These are phyloP conservation scores for Tausonia pullulans DNA, from an alignment of 1,284 basidiomycete species.

Conservation along the genomic window DNA sequence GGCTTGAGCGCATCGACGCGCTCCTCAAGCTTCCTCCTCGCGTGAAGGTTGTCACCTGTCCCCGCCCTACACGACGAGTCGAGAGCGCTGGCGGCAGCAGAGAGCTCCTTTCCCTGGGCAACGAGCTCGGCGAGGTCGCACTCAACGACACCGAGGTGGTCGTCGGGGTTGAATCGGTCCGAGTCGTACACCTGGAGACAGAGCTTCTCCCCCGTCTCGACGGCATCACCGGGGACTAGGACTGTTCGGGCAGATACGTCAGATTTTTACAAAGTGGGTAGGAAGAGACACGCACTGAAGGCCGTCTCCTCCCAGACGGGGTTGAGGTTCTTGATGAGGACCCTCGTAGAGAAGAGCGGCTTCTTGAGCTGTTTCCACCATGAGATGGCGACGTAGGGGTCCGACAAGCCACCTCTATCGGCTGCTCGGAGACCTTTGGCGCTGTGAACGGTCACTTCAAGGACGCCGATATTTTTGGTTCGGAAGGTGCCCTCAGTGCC, in stretches of 20 bases:
- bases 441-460: conserved; percentile 31
- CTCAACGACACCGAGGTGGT: conserved; percentile 34
- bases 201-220: conserved; percentile 32
- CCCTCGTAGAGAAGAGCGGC: conserved; percentile 32
- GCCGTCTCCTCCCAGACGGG: conserved; percentile 35
- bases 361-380: conserved; percentile 31
- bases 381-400: conserved; percentile 33
- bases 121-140: conserved; percentile 34
- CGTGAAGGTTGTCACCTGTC: conserved; percentile 17
- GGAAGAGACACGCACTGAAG: conserved; percentile 23
- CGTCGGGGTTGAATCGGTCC: conserved; percentile 38
- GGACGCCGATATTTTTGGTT: conserved; percentile 30
- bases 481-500: conserved; percentile 29
- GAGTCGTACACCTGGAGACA: conserved; percentile 32
- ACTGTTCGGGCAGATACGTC: conserved; percentile 21
- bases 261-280: too few relatives aligned
- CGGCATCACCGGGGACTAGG: conserved; percentile 28
- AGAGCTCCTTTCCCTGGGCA: conserved; percentile 11
- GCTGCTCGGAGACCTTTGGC: conserved; percentile 29
- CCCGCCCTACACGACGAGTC: neutral
- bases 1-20: conserved; percentile 25
- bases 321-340: conserved; percentile 29
- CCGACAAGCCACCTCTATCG: conserved; percentile 23
- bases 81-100: neutral
- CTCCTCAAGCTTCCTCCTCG: conserved; percentile 21